Evolutionary conservation across 1,284 basidiomycete genomes (phyloP).

Genomic region (Gomphus bonarii): DNA sequence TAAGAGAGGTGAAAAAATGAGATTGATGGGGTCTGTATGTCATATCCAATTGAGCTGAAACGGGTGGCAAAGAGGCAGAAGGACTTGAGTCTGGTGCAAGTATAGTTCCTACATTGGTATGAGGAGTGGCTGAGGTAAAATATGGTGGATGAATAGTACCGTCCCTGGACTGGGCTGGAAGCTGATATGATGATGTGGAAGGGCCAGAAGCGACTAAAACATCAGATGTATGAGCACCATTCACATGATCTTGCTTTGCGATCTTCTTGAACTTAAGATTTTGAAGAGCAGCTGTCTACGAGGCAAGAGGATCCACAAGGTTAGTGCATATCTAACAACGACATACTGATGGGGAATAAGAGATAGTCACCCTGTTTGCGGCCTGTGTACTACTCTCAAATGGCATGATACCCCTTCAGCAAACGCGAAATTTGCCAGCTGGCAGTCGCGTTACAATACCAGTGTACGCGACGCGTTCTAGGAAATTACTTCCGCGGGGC

Average conservation of each 20-base stretch:
- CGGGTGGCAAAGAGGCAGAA: conserved; percentile 17
- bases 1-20: conserved; percentile 5
- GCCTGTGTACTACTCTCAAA: background rate
- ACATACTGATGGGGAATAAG: background rate
- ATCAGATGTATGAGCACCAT: background rate
- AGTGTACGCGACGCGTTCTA: conserved; percentile 4
- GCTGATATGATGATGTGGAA: background rate
- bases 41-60: conserved; percentile 22
- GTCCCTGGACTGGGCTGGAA: conserved; percentile 47
- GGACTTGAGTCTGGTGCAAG: conserved; percentile 72
- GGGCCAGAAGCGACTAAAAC: background rate
- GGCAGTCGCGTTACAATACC: conserved; percentile 3
- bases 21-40: conserved; percentile 16
- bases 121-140: conserved; percentile 24
- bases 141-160: conserved; percentile 37
- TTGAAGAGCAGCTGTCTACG: conserved; percentile 3
- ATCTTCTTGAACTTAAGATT: conserved; percentile 10
- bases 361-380: conserved; percentile 6
- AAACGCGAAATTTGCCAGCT: background rate
- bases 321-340: background rate
- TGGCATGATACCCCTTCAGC: background rate
- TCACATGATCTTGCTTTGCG: background rate
- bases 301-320: background rate
- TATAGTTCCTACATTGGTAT: conserved; percentile 37
- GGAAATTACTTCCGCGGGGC: conserved; percentile 1